phyloP scores from a whole-genome alignment of 305 asterid species.

The Fraxinus angustifolia region DNA sequence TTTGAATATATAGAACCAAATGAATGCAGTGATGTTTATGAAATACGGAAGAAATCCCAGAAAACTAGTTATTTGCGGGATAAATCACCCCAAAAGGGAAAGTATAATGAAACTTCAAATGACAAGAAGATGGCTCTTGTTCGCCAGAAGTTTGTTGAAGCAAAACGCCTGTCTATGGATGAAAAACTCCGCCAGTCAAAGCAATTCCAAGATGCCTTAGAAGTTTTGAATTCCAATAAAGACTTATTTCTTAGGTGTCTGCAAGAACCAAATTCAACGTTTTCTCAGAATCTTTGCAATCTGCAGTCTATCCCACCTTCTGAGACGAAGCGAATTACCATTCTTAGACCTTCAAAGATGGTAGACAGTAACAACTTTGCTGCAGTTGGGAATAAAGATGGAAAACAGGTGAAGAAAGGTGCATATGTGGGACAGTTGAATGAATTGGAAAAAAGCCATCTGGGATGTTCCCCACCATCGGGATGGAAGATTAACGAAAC shows the following conservation, averaged over 20 bases:
- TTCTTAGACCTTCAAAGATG: constrained; percentile 82
- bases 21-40: constrained; percentile 63
- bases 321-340: constrained; percentile 81
- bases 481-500: constrained; percentile 30
- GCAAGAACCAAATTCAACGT: constrained; percentile 78
- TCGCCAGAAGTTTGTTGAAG: constrained; percentile 89
- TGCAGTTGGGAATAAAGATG: constrained; percentile 46
- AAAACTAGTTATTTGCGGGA: constrained; percentile 29
- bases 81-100: constrained; percentile 51
- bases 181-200: constrained; percentile 77
- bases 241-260: constrained; percentile 77
- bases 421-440: constrained; percentile 27
- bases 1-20: constrained; percentile 45
- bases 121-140: constrained; percentile 73
- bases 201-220: constrained; percentile 88
- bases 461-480: constrained; percentile 21
- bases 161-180: constrained; percentile 74
- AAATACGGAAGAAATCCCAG: constrained; percentile 53
- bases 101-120: constrained; percentile 36
- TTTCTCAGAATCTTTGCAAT: constrained; percentile 59
- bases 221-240: constrained; percentile 80
- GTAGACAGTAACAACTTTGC: constrained; percentile 39
- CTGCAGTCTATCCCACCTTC: constrained; percentile 58
- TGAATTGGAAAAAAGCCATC: constrained; percentile 21
- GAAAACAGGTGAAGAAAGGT: constrained; percentile 37